Evolutionary conservation across 805 yeast genomes (phyloP).

Genomic region (Myxozyma neglecta): DNA sequence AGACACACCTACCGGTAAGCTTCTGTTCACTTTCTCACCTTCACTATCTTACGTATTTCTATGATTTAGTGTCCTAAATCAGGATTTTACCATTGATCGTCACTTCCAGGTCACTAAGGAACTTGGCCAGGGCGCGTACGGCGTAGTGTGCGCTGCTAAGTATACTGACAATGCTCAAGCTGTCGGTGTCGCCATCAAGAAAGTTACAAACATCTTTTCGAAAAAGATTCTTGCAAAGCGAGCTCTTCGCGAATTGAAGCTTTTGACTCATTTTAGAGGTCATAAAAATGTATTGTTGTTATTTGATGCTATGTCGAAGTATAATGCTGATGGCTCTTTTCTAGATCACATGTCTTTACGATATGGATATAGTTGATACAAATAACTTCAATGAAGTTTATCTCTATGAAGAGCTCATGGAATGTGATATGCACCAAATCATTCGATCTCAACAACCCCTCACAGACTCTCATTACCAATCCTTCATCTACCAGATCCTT

Average conservation of each 20-base stretch:
- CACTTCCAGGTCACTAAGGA: constrained; percentile 88
- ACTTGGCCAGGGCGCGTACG: constrained; percentile 97
- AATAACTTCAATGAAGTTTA: constrained; percentile 86
- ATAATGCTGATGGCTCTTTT: background rate
- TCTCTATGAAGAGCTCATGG: constrained; percentile 94
- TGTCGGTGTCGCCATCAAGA: constrained; percentile 83
- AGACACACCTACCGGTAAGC: constrained; percentile 30
- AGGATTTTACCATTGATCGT: constrained; percentile 88
- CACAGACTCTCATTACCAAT: constrained; percentile 93
- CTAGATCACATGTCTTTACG: constrained; percentile 84
- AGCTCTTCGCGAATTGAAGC: constrained; percentile 85
- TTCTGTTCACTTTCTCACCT: background rate
- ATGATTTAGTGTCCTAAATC: constrained; percentile 66
- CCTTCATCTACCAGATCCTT: constrained; percentile 81
- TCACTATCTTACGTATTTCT: background rate
- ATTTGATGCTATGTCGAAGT: background rate
- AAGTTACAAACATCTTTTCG: constrained; percentile 89
- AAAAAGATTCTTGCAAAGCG: constrained; percentile 89
- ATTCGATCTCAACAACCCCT: constrained; percentile 90
- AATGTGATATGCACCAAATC: constrained; percentile 97
- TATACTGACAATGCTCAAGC: constrained; percentile 45
- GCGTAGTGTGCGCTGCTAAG: constrained; percentile 91
- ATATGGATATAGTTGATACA: constrained; percentile 82
- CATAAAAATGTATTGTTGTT: constrained; percentile 64
- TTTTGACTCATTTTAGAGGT: constrained; percentile 84